phyloP scores from a whole-genome alignment of 495 filamentous ascomycete species.

The Amorphotheca resinae region DNA sequence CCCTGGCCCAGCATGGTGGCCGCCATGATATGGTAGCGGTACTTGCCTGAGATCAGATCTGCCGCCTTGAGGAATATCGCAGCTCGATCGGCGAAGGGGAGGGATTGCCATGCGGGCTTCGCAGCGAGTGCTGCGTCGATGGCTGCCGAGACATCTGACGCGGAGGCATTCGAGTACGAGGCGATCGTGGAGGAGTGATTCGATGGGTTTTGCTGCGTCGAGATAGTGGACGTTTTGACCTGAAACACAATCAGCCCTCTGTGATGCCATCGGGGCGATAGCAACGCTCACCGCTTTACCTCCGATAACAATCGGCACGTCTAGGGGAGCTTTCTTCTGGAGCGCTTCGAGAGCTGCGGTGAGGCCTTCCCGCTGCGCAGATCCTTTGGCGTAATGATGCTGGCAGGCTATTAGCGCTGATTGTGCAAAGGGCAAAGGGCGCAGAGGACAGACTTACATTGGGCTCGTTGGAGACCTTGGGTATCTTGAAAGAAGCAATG shows the following conservation, averaged over 20 bases:
- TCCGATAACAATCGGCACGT: constrained; percentile 66
- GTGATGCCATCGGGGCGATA: not conserved
- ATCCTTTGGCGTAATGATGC: constrained; percentile 81
- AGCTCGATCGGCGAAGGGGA: constrained; percentile 82
- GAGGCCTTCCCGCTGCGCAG: constrained; percentile 61
- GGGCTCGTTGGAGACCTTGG: constrained; percentile 79
- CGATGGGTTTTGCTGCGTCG: constrained; percentile 60
- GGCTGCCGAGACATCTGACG: constrained; percentile 57
- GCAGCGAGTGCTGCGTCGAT: constrained; percentile 73
- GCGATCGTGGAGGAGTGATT: constrained; percentile 61
- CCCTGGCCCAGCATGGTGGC: constrained; percentile 89
- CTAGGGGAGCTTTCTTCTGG: constrained; percentile 46
- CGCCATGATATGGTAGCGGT: constrained; percentile 87
- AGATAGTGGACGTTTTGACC: constrained; percentile 33
- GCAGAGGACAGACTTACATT: constrained; percentile 83
- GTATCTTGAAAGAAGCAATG: constrained; percentile 59
- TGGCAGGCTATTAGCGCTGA: constrained; percentile 23
- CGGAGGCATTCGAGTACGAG: constrained; percentile 62
- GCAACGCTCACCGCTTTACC: constrained; percentile 53
- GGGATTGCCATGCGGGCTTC: constrained; percentile 65
- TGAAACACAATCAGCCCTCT: not conserved
- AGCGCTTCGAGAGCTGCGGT: constrained; percentile 52
- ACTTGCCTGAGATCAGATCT: constrained; percentile 76
- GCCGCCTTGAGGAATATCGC: constrained; percentile 90
- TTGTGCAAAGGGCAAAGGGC: not conserved